Base-by-base conservation (phyloP, 164 flowering plant species). In the Vitis rotundifolia region DNA sequence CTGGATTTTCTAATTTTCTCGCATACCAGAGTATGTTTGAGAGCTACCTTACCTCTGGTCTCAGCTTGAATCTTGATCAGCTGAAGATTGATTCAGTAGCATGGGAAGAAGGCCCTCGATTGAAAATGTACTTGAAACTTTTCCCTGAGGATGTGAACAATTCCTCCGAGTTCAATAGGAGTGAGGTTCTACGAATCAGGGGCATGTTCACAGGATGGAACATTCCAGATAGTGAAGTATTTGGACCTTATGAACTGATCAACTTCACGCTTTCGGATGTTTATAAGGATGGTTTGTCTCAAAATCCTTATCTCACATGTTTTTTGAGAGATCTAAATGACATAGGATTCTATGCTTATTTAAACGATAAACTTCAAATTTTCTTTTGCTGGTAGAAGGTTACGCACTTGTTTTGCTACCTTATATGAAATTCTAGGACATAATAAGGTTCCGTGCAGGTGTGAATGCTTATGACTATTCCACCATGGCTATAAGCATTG, bases 201-300 rank as follows among this genome's bases (percentile, higher is more conserved):
- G 49, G 66, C 67, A 72, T 77, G 86, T 94, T 92, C 75, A 83
- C 92, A n/a, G 79, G 79, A 13, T 92, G 94, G 97, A 37, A 11
- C 2, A 85, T 94, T 64, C 80, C 73, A 16, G 86, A 83, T 44
- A 85, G 80, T 73, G 80, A 78, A 9, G 44, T 84, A 66, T 92
- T 94, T 79, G 98, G 98, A 53, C 98, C 98, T 60, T 88, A 85
- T 74, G 97, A 92, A 72, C 85, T 92, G 59, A 77, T 92, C 60
- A 78, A 76, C 71, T 82, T 88, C 83, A 82, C 83, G 51, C 82
- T 91, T n/a, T 53, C 67, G 77, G 85, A 69, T 5, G 80, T 85
- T 50, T 94, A 94, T 71, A 16, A 13, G 44, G 48, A 82, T 70
- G 90, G 98, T 91, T 77, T 18, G 89, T 80, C 57, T 69, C 65